These are phyloP conservation scores for Amanita pseudoporphyria DNA, from an alignment of 768 basidiomycete genomes.

Conservation along the genomic window DNA sequence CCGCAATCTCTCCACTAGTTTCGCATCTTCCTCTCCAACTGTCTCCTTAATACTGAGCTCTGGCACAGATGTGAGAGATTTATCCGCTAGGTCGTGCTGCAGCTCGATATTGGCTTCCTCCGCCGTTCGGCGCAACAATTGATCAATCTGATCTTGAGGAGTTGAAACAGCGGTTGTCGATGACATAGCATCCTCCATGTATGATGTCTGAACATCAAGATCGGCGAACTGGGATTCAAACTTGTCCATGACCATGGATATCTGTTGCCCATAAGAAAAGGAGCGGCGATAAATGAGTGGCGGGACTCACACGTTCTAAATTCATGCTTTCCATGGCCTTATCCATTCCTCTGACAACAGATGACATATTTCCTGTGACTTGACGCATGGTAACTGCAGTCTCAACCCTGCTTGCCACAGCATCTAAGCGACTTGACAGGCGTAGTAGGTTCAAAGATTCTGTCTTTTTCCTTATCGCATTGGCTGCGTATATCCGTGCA, in stretches of 20 bases:
- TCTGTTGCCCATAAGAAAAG: slow-evolving; percentile 36
- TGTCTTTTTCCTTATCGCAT: slow-evolving; percentile 97
- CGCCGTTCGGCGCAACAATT: slow-evolving; percentile 85
- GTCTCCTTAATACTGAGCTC: slow-evolving; percentile 44
- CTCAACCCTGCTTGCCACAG: slow-evolving; percentile 93
- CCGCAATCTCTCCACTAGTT: slow-evolving; percentile 78
- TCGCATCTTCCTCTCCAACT: slow-evolving; percentile 67
- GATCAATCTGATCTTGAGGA: slow-evolving; percentile 95
- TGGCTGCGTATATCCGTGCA: slow-evolving; percentile 95
- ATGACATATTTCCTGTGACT: slow-evolving; percentile 94
- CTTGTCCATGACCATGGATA: slow-evolving; percentile 98
- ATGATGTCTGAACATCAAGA: slow-evolving; percentile 94
- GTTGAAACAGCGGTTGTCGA: slow-evolving; percentile 87
- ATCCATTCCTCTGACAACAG: slow-evolving; percentile 97
- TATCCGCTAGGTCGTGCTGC: slow-evolving; percentile 77
- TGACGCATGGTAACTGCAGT: slow-evolving; percentile 97
- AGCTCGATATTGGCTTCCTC: slow-evolving; percentile 96
- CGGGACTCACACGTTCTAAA: slow-evolving; percentile 71
- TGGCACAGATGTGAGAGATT: slow-evolving; percentile 49
- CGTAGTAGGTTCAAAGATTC: slow-evolving; percentile 88
- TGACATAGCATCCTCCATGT: slow-evolving; percentile 97
- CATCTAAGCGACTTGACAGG: slow-evolving; percentile 87
- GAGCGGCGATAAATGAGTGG: background rate
- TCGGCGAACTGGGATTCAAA: slow-evolving; percentile 96
- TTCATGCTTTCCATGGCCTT: slow-evolving; percentile 99